These are phyloP conservation scores for Polytrichum formosum DNA, from an alignment of 225 moss, liverwort and hornwort genomes.

Conservation along the genomic window DNA sequence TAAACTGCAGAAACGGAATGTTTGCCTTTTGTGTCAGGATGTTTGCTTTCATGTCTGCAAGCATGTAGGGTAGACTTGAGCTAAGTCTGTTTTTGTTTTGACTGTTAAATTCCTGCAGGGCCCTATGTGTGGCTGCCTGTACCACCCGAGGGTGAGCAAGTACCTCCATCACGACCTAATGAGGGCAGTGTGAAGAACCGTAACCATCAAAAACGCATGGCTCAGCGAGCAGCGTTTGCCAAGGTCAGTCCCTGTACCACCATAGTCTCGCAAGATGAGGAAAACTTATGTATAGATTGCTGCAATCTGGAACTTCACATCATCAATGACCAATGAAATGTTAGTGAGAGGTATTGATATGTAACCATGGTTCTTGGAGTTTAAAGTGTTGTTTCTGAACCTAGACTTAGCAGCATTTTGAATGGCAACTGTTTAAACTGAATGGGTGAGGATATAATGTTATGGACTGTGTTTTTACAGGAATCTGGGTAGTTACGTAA, in stretches of 20 bases:
- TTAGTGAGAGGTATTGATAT: neutral
- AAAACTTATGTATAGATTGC: neutral
- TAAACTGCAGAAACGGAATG: neutral
- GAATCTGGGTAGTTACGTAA: neutral
- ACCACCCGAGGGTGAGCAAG: slow-evolving; percentile 66
- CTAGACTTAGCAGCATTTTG: neutral
- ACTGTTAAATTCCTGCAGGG: slow-evolving; percentile 29
- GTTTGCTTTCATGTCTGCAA: neutral
- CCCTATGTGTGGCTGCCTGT: slow-evolving; percentile 71
- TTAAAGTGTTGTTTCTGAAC: neutral
- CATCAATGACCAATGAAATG: neutral
- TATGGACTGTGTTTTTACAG: neutral
- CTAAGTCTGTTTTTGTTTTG: neutral
- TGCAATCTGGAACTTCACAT: neutral
- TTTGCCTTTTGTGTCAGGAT: neutral
- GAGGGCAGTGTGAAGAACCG: slow-evolving; percentile 82
- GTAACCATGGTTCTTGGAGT: neutral
- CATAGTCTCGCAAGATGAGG: neutral
- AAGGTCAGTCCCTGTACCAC: slow-evolving; percentile 35
- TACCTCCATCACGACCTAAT: slow-evolving; percentile 77
- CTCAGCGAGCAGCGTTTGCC: slow-evolving; percentile 71
- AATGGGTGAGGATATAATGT: slow-evolving; percentile 4
- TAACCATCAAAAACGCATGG: slow-evolving; percentile 92
- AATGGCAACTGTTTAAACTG: neutral
- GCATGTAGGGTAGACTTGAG: neutral